These are phyloP conservation scores for Gastrodia elata DNA, from an alignment of 106 monocot genomes.

Conservation along the genomic window DNA sequence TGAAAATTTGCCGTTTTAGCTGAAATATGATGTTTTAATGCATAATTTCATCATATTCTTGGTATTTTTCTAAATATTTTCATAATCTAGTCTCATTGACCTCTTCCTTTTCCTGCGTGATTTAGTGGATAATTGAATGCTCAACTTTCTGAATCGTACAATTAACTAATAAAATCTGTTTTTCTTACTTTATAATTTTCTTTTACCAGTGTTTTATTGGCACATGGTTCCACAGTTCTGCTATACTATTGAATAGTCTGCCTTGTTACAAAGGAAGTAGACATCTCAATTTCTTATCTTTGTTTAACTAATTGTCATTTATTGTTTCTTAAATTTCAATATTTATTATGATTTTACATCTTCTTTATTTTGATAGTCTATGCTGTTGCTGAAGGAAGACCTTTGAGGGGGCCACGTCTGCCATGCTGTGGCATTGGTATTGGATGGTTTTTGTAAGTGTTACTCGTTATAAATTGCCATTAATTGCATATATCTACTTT, in stretches of 20 bases:
- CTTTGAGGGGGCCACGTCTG: constrained; percentile 19
- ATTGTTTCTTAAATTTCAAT: not conserved
- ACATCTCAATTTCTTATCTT: not conserved
- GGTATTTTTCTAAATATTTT: not conserved
- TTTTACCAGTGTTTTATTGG: not conserved
- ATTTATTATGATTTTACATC: not conserved
- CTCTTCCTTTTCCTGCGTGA: not conserved
- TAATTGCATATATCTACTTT: not conserved
- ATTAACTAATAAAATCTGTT: not conserved
- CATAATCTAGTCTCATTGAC: not conserved
- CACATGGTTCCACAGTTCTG: not conserved
- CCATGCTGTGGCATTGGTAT: constrained; percentile 26
- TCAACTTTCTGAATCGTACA: not conserved
- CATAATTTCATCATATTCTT: not conserved
- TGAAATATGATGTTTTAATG: not conserved
- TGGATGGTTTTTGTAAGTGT: constrained; percentile 29
- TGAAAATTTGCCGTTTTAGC: not conserved
- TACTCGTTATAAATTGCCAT: not conserved
- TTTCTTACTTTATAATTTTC: not conserved
- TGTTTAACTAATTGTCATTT: not conserved
- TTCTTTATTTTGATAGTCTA: constrained; percentile 9
- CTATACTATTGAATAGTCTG: not conserved
- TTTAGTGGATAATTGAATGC: not conserved
- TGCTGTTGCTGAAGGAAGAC: constrained; percentile 25
- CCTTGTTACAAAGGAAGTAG: not conserved